Conservation (phyloP, 768 basidiomycete genomes). For the Paxillus ammoniavirescens region DNA sequence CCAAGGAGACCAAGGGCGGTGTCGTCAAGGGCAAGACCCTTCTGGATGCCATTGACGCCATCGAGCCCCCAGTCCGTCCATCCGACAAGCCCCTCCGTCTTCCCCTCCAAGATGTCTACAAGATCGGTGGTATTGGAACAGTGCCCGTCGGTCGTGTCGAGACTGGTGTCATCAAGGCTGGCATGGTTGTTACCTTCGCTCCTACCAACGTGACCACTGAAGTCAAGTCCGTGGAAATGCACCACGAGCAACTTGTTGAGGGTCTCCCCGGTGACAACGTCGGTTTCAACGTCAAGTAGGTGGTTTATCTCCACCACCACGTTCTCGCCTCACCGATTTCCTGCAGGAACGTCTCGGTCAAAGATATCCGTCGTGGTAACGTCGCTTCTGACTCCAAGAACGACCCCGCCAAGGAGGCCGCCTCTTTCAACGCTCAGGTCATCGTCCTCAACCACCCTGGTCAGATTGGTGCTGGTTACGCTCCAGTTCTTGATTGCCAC, state of each 20-base stretch:
- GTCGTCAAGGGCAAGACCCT: slow-evolving; percentile 97
- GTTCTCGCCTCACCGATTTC: slow-evolving; percentile 6
- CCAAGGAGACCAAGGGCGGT: slow-evolving; percentile 93
- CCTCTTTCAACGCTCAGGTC: slow-evolving; percentile 99
- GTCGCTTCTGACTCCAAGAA: slow-evolving; percentile 99
- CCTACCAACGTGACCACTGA: slow-evolving; percentile 99
- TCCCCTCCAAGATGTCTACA: slow-evolving; percentile 99
- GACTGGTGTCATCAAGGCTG: slow-evolving; percentile 99
- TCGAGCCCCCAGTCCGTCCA: slow-evolving; percentile 95
- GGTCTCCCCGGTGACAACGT: slow-evolving; percentile 99
- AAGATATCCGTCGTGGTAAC: slow-evolving; percentile 99
- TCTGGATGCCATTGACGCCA: slow-evolving; percentile 99
- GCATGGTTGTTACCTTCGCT: slow-evolving; percentile 98
- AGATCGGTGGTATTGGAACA: slow-evolving; percentile 99
- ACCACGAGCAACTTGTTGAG: slow-evolving; percentile 95
- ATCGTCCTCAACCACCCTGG: slow-evolving; percentile 99
- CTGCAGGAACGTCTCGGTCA: slow-evolving; percentile 96
- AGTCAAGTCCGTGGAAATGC: slow-evolving; percentile 99
- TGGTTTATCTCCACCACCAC: slow-evolving; percentile 8
- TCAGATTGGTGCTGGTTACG: slow-evolving; percentile 99
- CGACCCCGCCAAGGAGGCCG: slow-evolving; percentile 99
- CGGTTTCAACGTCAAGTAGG: slow-evolving; percentile 97
- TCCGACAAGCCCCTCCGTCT: slow-evolving; percentile 99
- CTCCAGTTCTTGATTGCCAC: slow-evolving; percentile 99
- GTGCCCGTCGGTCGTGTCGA: slow-evolving; percentile 99